Evolutionary conservation across 257 asterid species (phyloP).

Genomic region (Linderniella brevidens): DNA sequence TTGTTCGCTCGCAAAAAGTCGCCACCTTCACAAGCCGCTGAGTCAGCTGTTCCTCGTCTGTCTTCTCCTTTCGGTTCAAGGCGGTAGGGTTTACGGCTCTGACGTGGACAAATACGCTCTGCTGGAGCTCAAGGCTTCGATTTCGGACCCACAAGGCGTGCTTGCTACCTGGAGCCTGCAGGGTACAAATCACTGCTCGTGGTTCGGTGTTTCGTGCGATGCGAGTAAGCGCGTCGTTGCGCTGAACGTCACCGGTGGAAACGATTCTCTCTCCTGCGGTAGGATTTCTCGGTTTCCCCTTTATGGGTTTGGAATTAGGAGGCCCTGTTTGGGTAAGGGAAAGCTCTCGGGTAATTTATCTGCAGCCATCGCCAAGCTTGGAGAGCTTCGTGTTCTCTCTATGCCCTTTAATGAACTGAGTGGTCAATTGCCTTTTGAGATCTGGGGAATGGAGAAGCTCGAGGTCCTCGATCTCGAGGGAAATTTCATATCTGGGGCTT

Average conservation of each 20-base stretch:
- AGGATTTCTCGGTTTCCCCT: constrained; percentile 67
- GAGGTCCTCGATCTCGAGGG: constrained; percentile 96
- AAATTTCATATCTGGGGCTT: constrained; percentile 40
- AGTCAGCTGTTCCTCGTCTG: constrained; percentile 39
- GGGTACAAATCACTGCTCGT: constrained; percentile 44
- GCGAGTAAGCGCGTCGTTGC: constrained; percentile 51
- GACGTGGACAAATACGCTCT: constrained; percentile 79
- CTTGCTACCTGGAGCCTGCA: constrained; percentile 45
- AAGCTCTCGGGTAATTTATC: constrained; percentile 48
- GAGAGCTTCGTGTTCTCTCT: constrained; percentile 51
- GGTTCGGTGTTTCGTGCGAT: constrained; percentile 71
- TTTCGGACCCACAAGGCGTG: constrained; percentile 52
- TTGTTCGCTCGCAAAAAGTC: too few species aligned
- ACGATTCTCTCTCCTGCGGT: constrained; percentile 56
- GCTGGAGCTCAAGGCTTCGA: constrained; percentile 54
- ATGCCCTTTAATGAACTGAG: constrained; percentile 63
- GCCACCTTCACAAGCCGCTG: constrained; percentile 15
- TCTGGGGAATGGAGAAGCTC: constrained; percentile 78
- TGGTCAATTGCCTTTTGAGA: constrained; percentile 53
- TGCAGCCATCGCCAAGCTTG: constrained; percentile 31
- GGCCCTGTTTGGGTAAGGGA: constrained; percentile 34
- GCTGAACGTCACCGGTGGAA: constrained; percentile 65
- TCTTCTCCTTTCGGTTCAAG: constrained; percentile 29
- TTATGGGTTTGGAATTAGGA: constrained; percentile 69
- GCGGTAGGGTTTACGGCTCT: constrained; percentile 21